Base-by-base conservation (phyloP, 305 asterid genomes). In the Fraxinus nigra region DNA sequence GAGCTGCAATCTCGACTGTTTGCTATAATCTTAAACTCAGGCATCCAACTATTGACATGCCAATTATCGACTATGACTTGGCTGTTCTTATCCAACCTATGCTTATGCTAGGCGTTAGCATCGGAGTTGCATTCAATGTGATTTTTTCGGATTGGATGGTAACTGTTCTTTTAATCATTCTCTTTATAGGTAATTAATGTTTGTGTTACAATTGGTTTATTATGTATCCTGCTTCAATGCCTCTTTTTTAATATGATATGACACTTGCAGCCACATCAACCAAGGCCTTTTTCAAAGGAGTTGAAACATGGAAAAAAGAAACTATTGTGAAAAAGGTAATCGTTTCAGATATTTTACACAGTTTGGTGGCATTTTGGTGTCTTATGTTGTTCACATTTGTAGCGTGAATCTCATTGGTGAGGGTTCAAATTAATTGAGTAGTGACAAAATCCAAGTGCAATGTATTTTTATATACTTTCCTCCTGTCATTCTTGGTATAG, bases 71-170 rank as follows among this genome's bases (percentile, higher is more conserved):
- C 79, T 95, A 94, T 56, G 99, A 95, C 84, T 92, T 95, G 94
- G 98, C 98, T 24, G 94, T 95, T 81, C 97, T 95, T 54, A 95
- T 95, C 83, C 99, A 95, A 85, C 99, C 99, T 69, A 94, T 95
- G 99, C 97, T 95, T 86, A 95, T 95, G 99, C 87, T 95, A 24
- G 99, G 99, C 75, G 94, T 95, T 78, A 95, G 99, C 84, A 83
- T 94, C 16, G 99, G 99, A 85, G 99, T 95, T 80, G 84, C 97
- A 82, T 92, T 95, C 86, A 95, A 95, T 84, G 99, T 95, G 22
- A 7, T 94, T 24, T 95, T 94, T 87, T 97, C 97, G 22, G 97
- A 94, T 84, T 95, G 99, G 98, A 94, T 95, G 98, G 95, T 95
- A 63, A 93, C 98, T n/a, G 93, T 94, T 84, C 95, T 95, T 82